Percentiles rank a stretch among this genome's conserved stretches.
These are phyloP conservation scores for Monilinia laxa DNA, from an alignment of 2,329 filamentous ascomycete species.

Conservation along the genomic window DNA sequence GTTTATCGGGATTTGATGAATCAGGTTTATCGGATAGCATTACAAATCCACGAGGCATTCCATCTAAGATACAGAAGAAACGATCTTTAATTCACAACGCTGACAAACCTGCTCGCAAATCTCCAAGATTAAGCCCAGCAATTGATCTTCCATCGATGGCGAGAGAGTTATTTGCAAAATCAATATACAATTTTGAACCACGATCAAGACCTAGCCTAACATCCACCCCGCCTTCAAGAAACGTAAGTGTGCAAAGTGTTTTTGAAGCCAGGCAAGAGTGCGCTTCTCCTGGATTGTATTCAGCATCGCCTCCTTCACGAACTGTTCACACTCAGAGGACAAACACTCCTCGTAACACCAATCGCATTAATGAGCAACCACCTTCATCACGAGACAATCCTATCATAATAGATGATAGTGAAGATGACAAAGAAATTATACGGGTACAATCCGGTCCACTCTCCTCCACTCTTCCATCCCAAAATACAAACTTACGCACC, in stretches of 20 bases:
- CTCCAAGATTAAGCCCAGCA: background rate
- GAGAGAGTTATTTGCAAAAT: conserved; percentile 3
- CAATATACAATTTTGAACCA: background rate
- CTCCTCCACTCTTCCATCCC: background rate
- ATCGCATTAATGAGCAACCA: no score
- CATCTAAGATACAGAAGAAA: background rate
- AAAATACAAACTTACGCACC: background rate
- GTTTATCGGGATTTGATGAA: background rate
- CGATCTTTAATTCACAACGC: background rate
- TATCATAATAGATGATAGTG: conserved; percentile 4
- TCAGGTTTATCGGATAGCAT: background rate
- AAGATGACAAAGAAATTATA: background rate
- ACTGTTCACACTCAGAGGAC: background rate
- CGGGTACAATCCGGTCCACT: conserved; percentile 2
- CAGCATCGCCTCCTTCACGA: background rate
- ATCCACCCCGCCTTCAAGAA: background rate
- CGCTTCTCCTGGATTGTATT: background rate
- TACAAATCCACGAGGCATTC: background rate
- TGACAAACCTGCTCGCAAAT: conserved; percentile 1
- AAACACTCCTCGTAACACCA: background rate
- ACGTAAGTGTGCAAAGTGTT: background rate
- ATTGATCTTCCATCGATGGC: background rate
- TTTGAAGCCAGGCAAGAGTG: background rate
- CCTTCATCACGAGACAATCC: background rate
- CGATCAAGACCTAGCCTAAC: background rate